Percentiles rank a stretch among this genome's conserved stretches.
These are phyloP conservation scores for Hanseniaspora singularis DNA, from an alignment of 805 yeast genomes.

Conservation along the genomic window DNA sequence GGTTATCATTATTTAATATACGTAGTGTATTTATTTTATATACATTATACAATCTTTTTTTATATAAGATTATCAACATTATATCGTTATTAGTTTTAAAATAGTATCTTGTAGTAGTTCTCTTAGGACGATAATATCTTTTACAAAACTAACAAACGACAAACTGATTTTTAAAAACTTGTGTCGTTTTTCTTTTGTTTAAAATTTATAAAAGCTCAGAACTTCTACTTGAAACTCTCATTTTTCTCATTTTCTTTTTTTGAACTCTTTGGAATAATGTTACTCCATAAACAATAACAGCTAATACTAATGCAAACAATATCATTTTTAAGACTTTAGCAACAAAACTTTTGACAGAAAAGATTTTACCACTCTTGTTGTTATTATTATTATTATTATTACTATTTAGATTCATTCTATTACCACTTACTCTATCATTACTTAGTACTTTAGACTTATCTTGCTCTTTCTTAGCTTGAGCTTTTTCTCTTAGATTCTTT, in stretches of 20 bases:
- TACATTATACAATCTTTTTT: no score
- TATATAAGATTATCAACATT: no score
- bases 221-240: conserved; percentile 15
- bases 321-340: conserved; percentile 3
- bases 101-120: no score
- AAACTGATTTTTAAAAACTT: no score
- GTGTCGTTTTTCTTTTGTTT: no score
- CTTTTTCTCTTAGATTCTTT: conserved; percentile 4
- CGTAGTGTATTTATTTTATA: no score
- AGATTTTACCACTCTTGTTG: conserved; percentile 6
- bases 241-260: conserved; percentile 13
- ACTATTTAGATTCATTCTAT: not conserved
- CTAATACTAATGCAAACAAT: conserved; percentile 2
- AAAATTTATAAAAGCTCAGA: conserved; percentile 2
- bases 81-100: no score
- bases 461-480: not conserved
- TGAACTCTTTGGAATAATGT: conserved; percentile 15
- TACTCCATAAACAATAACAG: conserved; percentile 5
- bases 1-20: no score
- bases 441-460: not conserved
- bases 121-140: no score
- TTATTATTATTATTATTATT: conserved; percentile 2
- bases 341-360: conserved; percentile 1
- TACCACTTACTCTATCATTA: conserved; percentile 2
- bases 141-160: no score